phyloP scores from a whole-genome alignment of 805 yeast species.

The Candida adriatica region DNA sequence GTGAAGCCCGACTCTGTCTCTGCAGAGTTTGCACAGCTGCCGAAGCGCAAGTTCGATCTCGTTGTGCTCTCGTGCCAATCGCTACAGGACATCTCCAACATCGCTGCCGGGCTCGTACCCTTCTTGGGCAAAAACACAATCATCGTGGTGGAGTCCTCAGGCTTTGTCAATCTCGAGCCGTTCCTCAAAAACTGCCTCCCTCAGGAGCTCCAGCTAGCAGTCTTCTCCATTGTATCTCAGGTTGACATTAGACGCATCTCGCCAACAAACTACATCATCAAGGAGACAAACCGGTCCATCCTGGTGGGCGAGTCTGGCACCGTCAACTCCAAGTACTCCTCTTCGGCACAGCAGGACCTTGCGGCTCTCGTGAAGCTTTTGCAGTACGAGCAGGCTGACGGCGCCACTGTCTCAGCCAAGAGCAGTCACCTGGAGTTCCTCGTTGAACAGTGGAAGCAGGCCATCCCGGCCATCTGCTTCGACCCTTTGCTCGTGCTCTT shows the following conservation, averaged over 20 bases:
- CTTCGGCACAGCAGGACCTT: conserved; percentile 27
- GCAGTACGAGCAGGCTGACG: conserved; percentile 25
- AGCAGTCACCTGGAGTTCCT: conserved; percentile 49
- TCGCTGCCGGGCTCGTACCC: conserved; percentile 32
- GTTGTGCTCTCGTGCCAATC: conserved; percentile 42
- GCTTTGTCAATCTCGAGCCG: conserved; percentile 67
- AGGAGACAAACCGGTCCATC: conserved; percentile 8
- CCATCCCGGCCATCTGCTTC: conserved; percentile 70
- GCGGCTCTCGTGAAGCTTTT: conserved; percentile 30
- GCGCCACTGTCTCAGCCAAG: conserved; percentile 8
- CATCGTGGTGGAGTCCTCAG: conserved; percentile 61
- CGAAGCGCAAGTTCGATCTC: conserved; percentile 31
- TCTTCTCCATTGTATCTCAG: conserved; percentile 18
- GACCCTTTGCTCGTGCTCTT: conserved; percentile 70
- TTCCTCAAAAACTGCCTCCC: conserved; percentile 60
- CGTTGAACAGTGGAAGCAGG: conserved; percentile 80
- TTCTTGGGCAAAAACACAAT: conserved; percentile 39
- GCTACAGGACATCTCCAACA: conserved; percentile 42
- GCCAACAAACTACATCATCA: conserved; percentile 17
- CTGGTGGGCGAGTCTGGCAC: conserved; percentile 34
- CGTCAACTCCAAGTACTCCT: conserved; percentile 32
- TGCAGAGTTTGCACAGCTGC: conserved; percentile 1
- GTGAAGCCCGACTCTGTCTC: conserved; percentile 3
- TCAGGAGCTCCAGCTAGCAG: conserved; percentile 13
- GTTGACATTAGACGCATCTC: conserved; percentile 17